These are phyloP conservation scores for Aegilops bicornis DNA, from an alignment of 176 grass and related monocot species.

Conservation along the genomic window DNA sequence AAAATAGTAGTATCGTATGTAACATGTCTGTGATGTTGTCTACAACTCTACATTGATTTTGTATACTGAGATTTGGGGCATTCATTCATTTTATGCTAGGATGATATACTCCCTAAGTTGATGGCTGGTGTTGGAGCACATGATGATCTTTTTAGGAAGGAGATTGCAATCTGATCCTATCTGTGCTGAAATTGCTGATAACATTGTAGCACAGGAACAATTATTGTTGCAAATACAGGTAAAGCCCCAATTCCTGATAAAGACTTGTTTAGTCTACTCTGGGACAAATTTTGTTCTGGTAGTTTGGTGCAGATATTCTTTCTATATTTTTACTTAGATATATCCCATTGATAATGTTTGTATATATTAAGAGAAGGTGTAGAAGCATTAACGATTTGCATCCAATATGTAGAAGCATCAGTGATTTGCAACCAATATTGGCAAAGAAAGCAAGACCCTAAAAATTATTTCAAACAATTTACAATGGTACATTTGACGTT, in stretches of 20 bases:
- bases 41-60: constrained; percentile 5
- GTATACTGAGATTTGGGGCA: constrained; percentile 5
- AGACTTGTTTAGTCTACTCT: constrained; percentile 14
- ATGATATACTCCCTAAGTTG: constrained; percentile 95
- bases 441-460: background rate
- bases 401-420: constrained; percentile 3
- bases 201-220: constrained; percentile 92
- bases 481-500: constrained; percentile 22
- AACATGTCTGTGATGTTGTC: background rate
- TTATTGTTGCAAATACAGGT: constrained; percentile 96
- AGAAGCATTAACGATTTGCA: constrained; percentile 1
- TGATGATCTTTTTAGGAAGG: constrained; percentile 96
- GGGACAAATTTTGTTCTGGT: constrained; percentile 23
- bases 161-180: constrained; percentile 86
- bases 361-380: background rate
- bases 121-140: constrained; percentile 90
- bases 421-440: constrained; percentile 14
- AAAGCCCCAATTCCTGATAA: constrained; percentile 26
- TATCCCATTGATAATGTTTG: background rate
- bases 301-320: constrained; percentile 9
- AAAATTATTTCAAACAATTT: background rate
- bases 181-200: constrained; percentile 90
- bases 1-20: constrained; percentile 1
- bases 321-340: constrained; percentile 13
- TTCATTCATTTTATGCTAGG: constrained; percentile 56